Percentiles rank a stretch among this genome's conserved stretches.
Conservation (phyloP, 2,329 filamentous ascomycete species). For the Arthrobotrys megalospora region DNA sequence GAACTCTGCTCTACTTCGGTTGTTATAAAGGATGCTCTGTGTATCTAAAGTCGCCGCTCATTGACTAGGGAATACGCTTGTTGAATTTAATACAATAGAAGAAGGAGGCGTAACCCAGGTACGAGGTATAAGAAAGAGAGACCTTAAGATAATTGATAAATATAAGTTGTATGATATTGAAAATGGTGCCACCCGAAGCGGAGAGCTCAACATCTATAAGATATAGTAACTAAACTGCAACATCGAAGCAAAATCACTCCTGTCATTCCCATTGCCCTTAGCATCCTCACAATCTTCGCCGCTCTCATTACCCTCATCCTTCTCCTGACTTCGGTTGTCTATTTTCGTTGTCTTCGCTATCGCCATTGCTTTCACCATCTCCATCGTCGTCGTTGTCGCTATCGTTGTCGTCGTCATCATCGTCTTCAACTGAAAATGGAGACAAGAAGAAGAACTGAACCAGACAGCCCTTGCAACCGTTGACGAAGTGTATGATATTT, state of each 20-base stretch:
- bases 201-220: neutral
- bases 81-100: neutral
- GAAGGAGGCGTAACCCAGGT: neutral
- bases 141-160: neutral
- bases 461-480: slow-evolving; percentile 3
- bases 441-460: too few relatives aligned
- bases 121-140: neutral
- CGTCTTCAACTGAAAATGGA: too few relatives aligned
- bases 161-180: neutral
- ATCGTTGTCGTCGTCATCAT: neutral
- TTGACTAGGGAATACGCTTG: neutral
- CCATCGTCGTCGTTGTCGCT: neutral
- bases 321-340: neutral
- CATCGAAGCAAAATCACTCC: neutral
- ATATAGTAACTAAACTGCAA: slow-evolving; percentile 1
- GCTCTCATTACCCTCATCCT: neutral
- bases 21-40: neutral
- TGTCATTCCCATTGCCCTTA: neutral
- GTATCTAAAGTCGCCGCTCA: neutral
- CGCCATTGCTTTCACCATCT: neutral
- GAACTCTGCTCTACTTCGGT: neutral
- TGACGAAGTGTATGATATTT: too few relatives aligned
- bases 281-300: neutral
- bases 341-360: too few relatives aligned
- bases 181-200: neutral